Conservation (phyloP, 345 rosid species). For the Aquilaria sinensis region DNA sequence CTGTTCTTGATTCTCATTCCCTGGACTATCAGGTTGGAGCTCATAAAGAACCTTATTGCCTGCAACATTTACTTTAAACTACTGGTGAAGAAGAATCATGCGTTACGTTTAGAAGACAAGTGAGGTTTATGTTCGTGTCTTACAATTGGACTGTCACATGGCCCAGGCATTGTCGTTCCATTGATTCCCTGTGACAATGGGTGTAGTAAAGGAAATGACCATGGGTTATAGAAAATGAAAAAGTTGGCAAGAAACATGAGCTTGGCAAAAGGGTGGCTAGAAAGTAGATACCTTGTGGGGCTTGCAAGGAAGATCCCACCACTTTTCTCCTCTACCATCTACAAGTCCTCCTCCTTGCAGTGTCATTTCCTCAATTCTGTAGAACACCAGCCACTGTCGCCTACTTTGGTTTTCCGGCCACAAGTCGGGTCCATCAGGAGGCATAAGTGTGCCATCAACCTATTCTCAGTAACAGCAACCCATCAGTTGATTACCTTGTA, state of each 20-base stretch:
- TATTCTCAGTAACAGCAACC: neutral
- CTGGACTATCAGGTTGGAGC: conserved; percentile 59
- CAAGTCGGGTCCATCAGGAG: conserved; percentile 58
- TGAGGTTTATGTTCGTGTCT: conserved; percentile 13
- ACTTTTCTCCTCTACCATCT: conserved; percentile 77
- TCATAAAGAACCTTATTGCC: conserved; percentile 49
- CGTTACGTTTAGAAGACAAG: neutral
- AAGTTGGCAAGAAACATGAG: neutral
- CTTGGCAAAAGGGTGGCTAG: neutral
- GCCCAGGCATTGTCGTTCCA: conserved; percentile 57
- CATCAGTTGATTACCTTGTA: neutral
- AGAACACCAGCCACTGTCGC: conserved; percentile 86
- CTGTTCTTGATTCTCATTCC: conserved; percentile 61
- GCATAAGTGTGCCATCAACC: conserved; percentile 47
- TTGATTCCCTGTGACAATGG: conserved; percentile 36
- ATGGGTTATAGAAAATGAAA: too few relatives aligned
- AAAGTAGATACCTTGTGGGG: conserved; percentile 60
- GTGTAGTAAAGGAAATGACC: neutral
- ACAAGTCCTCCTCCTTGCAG: conserved; percentile 59
- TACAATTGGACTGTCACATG: conserved; percentile 82
- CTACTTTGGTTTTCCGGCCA: conserved; percentile 60
- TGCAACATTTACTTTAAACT: conserved; percentile 17
- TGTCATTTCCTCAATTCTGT: conserved; percentile 59
- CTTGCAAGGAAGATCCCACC: conserved; percentile 98
- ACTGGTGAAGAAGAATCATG: neutral